Evolutionary conservation across 2,329 filamentous ascomycete genomes (phyloP).

Genomic region (Monilinia laxa): DNA sequence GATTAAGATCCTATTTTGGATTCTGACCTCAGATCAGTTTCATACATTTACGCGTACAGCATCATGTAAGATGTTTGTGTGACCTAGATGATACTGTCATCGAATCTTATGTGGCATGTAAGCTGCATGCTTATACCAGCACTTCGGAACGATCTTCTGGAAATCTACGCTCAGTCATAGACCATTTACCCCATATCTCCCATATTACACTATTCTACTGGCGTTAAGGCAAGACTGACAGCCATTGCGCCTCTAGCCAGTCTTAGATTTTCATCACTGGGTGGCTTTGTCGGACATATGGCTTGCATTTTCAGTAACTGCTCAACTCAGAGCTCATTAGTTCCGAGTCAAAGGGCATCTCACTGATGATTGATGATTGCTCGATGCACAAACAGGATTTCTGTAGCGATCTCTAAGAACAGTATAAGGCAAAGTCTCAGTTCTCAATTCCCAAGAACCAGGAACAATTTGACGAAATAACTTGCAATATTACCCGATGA

Average conservation of each 20-base stretch:
- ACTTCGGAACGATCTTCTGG: conserved; percentile 1
- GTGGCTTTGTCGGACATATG: conserved; percentile 14
- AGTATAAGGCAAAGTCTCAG: neutral
- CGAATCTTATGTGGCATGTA: conserved; percentile 12
- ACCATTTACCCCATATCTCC: conserved; percentile 1
- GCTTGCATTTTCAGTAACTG: conserved; percentile 2
- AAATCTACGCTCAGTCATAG: conserved; percentile 1
- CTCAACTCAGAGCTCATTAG: no score
- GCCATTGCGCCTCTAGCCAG: conserved; percentile 13
- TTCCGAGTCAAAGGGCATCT: no score
- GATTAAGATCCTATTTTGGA: conserved; percentile 9
- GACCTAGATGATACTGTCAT: conserved; percentile 1
- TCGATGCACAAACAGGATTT: neutral
- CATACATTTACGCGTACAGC: neutral
- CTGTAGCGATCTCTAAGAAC: neutral
- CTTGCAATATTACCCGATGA: conserved; percentile 6
- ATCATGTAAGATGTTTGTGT: conserved; percentile 1
- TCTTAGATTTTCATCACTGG: conserved; percentile 5
- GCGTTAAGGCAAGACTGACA: conserved; percentile 22
- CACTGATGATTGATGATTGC: neutral
- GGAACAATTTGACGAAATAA: neutral
- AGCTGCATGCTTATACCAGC: conserved; percentile 14
- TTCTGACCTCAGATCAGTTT: conserved; percentile 16
- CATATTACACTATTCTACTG: neutral
- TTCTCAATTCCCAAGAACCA: conserved; percentile 11